A percentile compares a stretch with the other conserved stretches of the same genome.
phyloP scores from a whole-genome alignment of 2,329 filamentous ascomycete species.

The Tolypocladium inflatum region DNA sequence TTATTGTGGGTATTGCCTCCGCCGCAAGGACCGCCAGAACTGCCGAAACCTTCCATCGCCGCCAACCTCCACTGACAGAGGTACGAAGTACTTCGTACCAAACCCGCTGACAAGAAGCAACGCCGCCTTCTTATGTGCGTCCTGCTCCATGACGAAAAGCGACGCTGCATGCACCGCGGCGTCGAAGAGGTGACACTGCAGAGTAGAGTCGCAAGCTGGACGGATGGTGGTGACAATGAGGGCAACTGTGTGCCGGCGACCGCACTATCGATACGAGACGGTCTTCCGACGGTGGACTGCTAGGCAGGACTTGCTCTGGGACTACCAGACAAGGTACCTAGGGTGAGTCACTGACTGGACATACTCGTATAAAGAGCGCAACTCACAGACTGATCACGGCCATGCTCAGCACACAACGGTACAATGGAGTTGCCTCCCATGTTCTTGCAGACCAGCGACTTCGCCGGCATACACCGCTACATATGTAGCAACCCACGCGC shows the following conservation, averaged over 20 bases:
- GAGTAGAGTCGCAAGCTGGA: background rate
- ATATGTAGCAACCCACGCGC: slow-evolving; percentile 3
- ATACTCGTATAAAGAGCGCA: too few relatives aligned
- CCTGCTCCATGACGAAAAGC: background rate
- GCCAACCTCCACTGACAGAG: background rate
- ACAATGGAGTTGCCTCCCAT: background rate
- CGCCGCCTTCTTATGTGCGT: background rate
- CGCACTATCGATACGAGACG: background rate
- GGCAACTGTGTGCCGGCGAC: background rate
- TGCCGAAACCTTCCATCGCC: background rate
- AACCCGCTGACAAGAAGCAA: background rate
- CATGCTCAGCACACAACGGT: background rate
- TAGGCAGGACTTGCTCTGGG: too few relatives aligned
- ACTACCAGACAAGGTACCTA: too few relatives aligned
- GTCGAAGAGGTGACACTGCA: background rate
- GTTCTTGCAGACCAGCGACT: slow-evolving; percentile 2
- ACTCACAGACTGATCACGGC: too few relatives aligned
- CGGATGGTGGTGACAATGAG: background rate
- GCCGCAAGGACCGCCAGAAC: background rate
- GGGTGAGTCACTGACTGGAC: too few relatives aligned
- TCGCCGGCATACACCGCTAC: background rate
- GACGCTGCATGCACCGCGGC: background rate
- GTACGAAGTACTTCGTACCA: background rate
- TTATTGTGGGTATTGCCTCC: background rate
- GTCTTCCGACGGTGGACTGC: too few relatives aligned